Evolutionary conservation across 1,139 yeast species (phyloP).

Genomic region (Geotrichum phurueaensis): DNA sequence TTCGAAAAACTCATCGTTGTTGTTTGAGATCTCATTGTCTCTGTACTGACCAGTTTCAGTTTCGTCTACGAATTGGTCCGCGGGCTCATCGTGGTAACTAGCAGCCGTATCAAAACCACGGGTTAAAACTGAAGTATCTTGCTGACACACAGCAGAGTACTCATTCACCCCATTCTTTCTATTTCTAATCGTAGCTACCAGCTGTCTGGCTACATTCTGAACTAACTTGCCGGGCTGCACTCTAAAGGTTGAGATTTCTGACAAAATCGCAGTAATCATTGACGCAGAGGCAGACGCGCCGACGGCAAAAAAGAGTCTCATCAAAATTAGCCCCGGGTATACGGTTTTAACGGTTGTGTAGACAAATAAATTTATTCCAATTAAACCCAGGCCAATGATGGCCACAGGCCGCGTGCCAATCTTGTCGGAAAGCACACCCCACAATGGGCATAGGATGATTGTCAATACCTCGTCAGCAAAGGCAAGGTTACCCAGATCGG

Average conservation of each 20-base stretch:
- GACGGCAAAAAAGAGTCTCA: constrained; percentile 52
- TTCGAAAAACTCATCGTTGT: neutral
- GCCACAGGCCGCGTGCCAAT: constrained; percentile 55
- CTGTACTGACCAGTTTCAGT: constrained; percentile 3
- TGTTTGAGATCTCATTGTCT: neutral
- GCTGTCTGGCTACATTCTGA: constrained; percentile 8
- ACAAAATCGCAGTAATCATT: constrained; percentile 47
- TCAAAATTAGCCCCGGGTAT: constrained; percentile 47
- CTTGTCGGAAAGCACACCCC: constrained; percentile 60
- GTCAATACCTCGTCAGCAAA: constrained; percentile 57
- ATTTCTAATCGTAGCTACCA: neutral
- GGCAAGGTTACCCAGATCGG: constrained; percentile 55
- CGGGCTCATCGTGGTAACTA: neutral
- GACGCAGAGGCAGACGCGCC: constrained; percentile 50
- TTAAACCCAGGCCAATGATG: constrained; percentile 43
- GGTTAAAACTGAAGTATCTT: neutral
- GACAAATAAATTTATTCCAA: constrained; percentile 46
- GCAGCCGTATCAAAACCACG: neutral
- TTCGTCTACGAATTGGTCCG: constrained; percentile 1
- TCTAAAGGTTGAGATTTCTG: constrained; percentile 46
- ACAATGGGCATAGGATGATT: constrained; percentile 51
- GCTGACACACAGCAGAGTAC: neutral
- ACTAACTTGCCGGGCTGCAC: constrained; percentile 16
- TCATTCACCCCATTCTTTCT: neutral
- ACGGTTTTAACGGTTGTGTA: constrained; percentile 45